Percentiles rank a stretch among this genome's conserved stretches.
These are phyloP conservation scores for Fusarium pseudoanthophilum DNA, from an alignment of 2,329 filamentous ascomycete species.

Conservation along the genomic window DNA sequence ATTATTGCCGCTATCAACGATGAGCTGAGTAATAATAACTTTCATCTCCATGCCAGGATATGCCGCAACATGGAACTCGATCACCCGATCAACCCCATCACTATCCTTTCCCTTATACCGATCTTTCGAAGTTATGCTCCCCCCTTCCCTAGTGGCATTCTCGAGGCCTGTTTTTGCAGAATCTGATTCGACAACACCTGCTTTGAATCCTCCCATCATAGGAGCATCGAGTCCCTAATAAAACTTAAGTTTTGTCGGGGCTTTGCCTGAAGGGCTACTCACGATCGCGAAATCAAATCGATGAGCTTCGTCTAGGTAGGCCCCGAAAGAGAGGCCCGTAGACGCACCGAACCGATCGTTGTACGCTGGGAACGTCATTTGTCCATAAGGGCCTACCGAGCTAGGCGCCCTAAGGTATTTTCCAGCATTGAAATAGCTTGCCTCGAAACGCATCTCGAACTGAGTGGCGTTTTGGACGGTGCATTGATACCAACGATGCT, in stretches of 20 bases:
- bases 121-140: accelerated
- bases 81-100: accelerated
- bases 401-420: accelerated
- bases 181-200: accelerated
- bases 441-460: accelerated
- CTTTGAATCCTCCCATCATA: accelerated
- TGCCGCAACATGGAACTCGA: no score
- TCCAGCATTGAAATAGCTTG: accelerated
- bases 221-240: neutral
- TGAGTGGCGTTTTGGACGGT: neutral
- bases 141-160: neutral
- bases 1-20: accelerated
- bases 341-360: accelerated
- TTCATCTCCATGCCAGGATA: neutral
- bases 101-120: neutral
- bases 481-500: neutral
- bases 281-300: accelerated
- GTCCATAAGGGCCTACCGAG: accelerated
- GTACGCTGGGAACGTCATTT: neutral
- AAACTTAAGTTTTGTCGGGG: no score
- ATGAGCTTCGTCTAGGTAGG: neutral
- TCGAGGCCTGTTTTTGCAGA: neutral
- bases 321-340: accelerated
- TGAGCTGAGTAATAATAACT: neutral
- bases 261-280: neutral